Evolutionary conservation across 1,284 basidiomycete species (phyloP), one percentile per base, ranked within the genome.

Genomic region (Anthracocystis setariae): DNA sequence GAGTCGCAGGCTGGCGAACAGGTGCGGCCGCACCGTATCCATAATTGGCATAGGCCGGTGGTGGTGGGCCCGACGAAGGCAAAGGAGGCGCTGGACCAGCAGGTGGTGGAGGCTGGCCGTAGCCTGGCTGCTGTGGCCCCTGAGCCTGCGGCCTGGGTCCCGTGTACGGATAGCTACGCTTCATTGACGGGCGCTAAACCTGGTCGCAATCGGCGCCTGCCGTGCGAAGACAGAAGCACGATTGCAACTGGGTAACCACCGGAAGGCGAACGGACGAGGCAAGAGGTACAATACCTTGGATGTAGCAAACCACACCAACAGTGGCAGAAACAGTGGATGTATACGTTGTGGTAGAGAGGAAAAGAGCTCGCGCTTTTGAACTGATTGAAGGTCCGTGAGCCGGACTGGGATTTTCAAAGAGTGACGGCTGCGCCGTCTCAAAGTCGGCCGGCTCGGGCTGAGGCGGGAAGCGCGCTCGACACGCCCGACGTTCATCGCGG

Each of bases 41-140:
- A 35, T 78, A 78, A n/a, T 73, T 76, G 25, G 74, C 58, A 42
- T 74, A 78, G 23, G 74, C 56, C 12, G 55, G 38, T 21, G 47
- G 54, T 13, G 56, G 32, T 15, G 55, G 57, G 17, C 59, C 55
- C 0, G 62, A 66, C 15, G 57, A 25, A 39, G 65, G 57, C 12
- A 67, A 49, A 17, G 68, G 60, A 12, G 72, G 69, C 15, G 64
- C 69, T 23, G 69, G 59, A 23, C 59, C 59, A 52, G 54, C 60
- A 40, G 69, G 63, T 7, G 51, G 59, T n/a, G 65, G 65, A 35
- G 67, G 67, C 39, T 65, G 61, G 4, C 52, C 67, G 24, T 59
- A 60, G 3, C 51, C 47, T 13, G 48, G 18, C 21, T 47, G 51
- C 44, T 62, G 53, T 7, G 44, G 39, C 9, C 56, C 63, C 29